Base-by-base conservation (phyloP, 2,329 filamentous ascomycete species). In the Orbilia quercus region DNA sequence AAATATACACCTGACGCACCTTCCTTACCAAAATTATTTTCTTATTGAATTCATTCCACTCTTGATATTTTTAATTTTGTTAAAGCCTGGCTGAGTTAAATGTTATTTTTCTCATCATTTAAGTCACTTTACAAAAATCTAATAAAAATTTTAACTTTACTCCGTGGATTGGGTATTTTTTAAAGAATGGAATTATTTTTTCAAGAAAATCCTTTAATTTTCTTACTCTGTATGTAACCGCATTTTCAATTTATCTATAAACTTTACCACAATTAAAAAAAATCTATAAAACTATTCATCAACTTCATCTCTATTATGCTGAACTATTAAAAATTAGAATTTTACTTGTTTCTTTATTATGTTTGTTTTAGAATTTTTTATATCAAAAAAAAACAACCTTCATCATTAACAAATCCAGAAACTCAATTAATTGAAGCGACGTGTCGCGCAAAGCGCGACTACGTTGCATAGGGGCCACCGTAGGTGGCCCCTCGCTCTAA, bases 291-390 rank as follows among this genome's bases (percentile, higher is more conserved):
- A 57, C 51, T 55, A 18, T 55, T 55, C 25, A 55, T 55, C 44
- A 57, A 44, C 5, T n/a, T 44, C 9, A 44, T 57, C 53, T 31
- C 36, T 50, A 63, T 25, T 44, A 53, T 69, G 40, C 23, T 69
- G 42, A 48, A 40, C 20, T n/a, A 58, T 51, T 22, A 31, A 55
- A 34, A 53, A 71, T 54, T 7, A 5, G 66, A 71, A 65, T 7
- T 34, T 6, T 23, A 71, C 23, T 53, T 47, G 7, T 22, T 31
- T 12, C 12, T 36, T 36, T 38, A 48, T 5, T 48, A 48, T 50
- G 36, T 36, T 7, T 2, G 28, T 31, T 31, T 31, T 31, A 31
- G 44, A 51, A 28, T 71, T 45, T 47, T 23, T 55, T 25, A 66
- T 5, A 38, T 25, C 31, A 48, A 53, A 50, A 53, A 31, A 73